Percentiles rank a stretch among this genome's conserved stretches.
Conservation (phyloP, 2,329 filamentous ascomycete species). For the Cadophora gregata region DNA sequence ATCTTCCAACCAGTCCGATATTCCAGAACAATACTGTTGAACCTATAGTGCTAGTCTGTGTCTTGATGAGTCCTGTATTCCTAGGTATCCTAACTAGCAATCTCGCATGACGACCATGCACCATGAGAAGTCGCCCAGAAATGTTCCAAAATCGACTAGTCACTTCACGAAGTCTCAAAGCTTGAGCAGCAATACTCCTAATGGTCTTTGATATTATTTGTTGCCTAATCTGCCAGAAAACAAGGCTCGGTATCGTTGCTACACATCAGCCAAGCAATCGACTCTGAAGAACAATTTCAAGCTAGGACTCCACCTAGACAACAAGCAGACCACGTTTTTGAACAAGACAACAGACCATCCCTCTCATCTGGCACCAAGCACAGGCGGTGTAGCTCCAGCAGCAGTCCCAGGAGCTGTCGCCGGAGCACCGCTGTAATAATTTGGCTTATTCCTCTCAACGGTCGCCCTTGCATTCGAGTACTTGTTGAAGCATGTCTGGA, state of each 20-base stretch:
- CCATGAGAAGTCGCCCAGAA: too few species aligned
- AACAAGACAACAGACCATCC: not conserved
- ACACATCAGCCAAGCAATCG: not conserved
- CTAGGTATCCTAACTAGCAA: too few species aligned
- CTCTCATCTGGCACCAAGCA: not conserved
- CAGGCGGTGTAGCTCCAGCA: not conserved
- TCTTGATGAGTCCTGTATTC: too few species aligned
- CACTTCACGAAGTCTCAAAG: too few species aligned
- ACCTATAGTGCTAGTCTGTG: too few species aligned
- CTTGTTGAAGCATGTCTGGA: conserved; percentile 24
- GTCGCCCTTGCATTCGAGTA: conserved; percentile 30
- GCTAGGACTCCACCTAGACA: not conserved
- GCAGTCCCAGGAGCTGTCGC: conserved; percentile 2
- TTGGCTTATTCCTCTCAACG: conserved; percentile 33
- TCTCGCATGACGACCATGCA: too few species aligned
- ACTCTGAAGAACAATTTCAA: not conserved
- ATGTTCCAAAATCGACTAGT: too few species aligned
- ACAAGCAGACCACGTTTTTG: not conserved
- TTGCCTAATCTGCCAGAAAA: not conserved
- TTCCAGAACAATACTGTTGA: too few species aligned
- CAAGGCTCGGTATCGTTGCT: not conserved
- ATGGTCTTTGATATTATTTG: too few species aligned
- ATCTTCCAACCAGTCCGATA: too few species aligned
- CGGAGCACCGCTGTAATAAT: conserved; percentile 25
- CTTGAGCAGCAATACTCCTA: too few species aligned